Evolutionary conservation across 1,284 basidiomycete species (phyloP).

Genomic region (Boletus sp.): DNA sequence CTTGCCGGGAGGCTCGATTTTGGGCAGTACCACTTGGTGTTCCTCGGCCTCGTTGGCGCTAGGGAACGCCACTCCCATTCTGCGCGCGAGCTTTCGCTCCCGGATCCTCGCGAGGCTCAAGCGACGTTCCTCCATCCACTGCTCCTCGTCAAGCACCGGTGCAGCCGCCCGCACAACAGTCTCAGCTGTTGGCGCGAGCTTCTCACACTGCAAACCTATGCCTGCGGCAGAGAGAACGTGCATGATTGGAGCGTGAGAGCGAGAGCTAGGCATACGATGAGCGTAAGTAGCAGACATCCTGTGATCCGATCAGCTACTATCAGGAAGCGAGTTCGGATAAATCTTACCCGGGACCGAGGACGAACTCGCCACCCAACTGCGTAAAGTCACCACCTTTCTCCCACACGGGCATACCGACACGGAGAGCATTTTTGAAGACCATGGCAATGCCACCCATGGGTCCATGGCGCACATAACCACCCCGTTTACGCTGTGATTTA

Average conservation of each 20-base stretch:
- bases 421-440: conserved; percentile 66
- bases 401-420: conserved; percentile 74
- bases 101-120: conserved; percentile 40
- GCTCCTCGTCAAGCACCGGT: conserved; percentile 38
- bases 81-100: conserved; percentile 36
- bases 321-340: neutral
- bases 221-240: conserved; percentile 66
- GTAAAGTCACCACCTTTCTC: conserved; percentile 73
- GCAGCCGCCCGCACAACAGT: conserved; percentile 6
- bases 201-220: conserved; percentile 32
- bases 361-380: conserved; percentile 88
- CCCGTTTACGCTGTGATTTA: conserved; percentile 36
- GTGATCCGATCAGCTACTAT: conserved; percentile 12
- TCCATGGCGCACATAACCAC: conserved; percentile 66
- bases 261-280: conserved; percentile 71
- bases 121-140: conserved; percentile 47
- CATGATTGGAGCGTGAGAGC: conserved; percentile 67
- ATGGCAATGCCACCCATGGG: conserved; percentile 63
- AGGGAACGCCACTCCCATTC: conserved; percentile 30
- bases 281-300: conserved; percentile 62
- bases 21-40: conserved; percentile 19
- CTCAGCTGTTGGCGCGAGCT: conserved; percentile 6
- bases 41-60: conserved; percentile 10
- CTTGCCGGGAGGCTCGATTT: conserved; percentile 27
- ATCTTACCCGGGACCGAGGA: conserved; percentile 73